Conservation (phyloP, 2,329 filamentous ascomycete genomes). For the Whalleya microplaca region DNA sequence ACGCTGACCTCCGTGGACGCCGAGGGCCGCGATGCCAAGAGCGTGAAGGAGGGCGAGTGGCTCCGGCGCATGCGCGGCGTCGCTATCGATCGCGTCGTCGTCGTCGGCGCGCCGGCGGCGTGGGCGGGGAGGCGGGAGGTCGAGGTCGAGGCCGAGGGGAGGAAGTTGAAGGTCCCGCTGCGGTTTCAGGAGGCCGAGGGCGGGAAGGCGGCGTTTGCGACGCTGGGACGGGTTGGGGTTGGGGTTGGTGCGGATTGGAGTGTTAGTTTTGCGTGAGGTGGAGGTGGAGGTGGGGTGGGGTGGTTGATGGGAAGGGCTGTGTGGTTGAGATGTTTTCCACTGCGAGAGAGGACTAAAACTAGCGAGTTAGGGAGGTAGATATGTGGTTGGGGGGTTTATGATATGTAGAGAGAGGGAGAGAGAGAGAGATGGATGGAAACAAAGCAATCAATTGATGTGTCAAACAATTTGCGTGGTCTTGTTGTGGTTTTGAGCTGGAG, state of each 20-base stretch:
- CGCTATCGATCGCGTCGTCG: conserved; percentile 78
- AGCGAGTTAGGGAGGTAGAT: no score
- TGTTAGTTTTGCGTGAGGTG: conserved; percentile 39
- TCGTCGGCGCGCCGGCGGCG: conserved; percentile 75
- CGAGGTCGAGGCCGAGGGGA: conserved; percentile 56
- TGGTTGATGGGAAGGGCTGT: no score
- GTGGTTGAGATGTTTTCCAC: background rate
- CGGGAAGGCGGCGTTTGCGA: conserved; percentile 54
- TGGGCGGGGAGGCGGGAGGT: conserved; percentile 71
- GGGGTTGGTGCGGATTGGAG: conserved; percentile 60
- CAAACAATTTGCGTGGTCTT: background rate
- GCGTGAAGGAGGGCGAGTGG: conserved; percentile 71
- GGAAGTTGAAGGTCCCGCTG: conserved; percentile 60
- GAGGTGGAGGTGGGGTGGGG: no score
- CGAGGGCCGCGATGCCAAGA: conserved; percentile 55
- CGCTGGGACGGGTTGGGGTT: conserved; percentile 55
- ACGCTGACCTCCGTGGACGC: conserved; percentile 73
- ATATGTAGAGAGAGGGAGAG: background rate
- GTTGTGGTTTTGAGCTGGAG: background rate
- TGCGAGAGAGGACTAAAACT: background rate
- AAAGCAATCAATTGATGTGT: background rate
- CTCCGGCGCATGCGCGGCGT: conserved; percentile 79
- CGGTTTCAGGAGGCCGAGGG: conserved; percentile 58
- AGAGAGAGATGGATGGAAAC: background rate
- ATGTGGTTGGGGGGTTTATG: background rate